These are phyloP conservation scores for Trichoderma reesei DNA, from an alignment of 495 filamentous ascomycete genomes.

Conservation along the genomic window DNA sequence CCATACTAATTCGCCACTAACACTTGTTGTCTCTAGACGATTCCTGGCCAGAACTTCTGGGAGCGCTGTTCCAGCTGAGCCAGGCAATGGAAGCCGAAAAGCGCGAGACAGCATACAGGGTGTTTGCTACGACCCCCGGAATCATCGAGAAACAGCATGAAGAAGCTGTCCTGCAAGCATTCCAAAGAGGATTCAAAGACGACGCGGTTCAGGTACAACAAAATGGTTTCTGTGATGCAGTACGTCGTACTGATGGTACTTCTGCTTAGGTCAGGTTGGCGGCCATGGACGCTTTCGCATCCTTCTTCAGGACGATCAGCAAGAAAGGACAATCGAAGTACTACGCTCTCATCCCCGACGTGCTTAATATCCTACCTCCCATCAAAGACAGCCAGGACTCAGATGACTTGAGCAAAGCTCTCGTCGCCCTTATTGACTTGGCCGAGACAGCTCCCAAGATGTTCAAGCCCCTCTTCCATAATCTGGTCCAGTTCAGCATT, in stretches of 20 bases:
- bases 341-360: slow-evolving; percentile 71
- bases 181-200: slow-evolving; percentile 87
- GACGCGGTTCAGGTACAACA: slow-evolving; percentile 61
- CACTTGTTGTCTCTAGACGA: slow-evolving; percentile 43
- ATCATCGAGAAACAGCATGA: slow-evolving; percentile 96
- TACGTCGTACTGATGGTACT: slow-evolving; percentile 12
- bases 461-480: slow-evolving; percentile 88
- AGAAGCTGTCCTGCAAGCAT: slow-evolving; percentile 70
- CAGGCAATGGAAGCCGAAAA: slow-evolving; percentile 70
- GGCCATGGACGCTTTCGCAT: slow-evolving; percentile 92
- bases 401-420: slow-evolving; percentile 78
- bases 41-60: slow-evolving; percentile 84
- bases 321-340: slow-evolving; percentile 85
- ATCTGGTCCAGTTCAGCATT: slow-evolving; percentile 83
- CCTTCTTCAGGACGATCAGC: slow-evolving; percentile 81
- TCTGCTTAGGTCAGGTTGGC: slow-evolving; percentile 63
- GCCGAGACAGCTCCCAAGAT: slow-evolving; percentile 87
- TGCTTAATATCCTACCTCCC: slow-evolving; percentile 86
- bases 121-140: slow-evolving; percentile 89
- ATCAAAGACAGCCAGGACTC: slow-evolving; percentile 84
- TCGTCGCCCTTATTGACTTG: slow-evolving; percentile 85
- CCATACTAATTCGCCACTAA: slow-evolving; percentile 17
- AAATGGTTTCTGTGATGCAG: background rate
- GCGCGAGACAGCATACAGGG: slow-evolving; percentile 83
- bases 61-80: slow-evolving; percentile 76